These are phyloP conservation scores for Russula emetica DNA, from an alignment of 768 basidiomycete species.

Conservation along the genomic window DNA sequence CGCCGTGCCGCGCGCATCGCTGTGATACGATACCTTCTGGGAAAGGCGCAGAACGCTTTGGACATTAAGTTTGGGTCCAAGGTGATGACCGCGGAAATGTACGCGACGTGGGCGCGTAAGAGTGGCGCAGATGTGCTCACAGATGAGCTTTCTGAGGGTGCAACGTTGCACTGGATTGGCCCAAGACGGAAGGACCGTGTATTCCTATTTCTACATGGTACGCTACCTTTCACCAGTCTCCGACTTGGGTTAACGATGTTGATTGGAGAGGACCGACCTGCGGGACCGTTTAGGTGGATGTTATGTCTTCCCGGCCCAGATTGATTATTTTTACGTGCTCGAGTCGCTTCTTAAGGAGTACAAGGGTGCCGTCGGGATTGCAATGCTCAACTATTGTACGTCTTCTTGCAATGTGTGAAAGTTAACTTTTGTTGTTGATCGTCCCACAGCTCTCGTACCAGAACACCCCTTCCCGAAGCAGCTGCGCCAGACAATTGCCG, in stretches of 20 bases:
- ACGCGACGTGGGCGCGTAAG: background rate
- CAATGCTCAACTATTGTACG: constrained; percentile 14
- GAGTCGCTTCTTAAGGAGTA: constrained; percentile 6
- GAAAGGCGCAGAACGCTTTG: background rate
- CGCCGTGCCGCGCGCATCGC: background rate
- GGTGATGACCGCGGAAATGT: background rate
- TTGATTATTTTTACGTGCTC: background rate
- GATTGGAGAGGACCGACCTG: background rate
- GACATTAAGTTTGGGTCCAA: background rate
- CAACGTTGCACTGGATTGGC: constrained; percentile 18
- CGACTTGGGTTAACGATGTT: background rate
- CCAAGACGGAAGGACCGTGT: constrained; percentile 8
- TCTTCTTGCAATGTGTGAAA: background rate
- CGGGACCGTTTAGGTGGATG: constrained; percentile 9
- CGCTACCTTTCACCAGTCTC: background rate
- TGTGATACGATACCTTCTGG: background rate
- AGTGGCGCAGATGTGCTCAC: background rate
- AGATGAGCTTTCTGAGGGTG: constrained; percentile 8
- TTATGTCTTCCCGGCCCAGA: background rate
- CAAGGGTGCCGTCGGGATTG: constrained; percentile 9
- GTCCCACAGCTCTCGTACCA: background rate
- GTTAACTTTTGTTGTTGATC: background rate
- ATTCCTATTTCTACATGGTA: constrained; percentile 15
- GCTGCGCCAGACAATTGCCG: constrained; percentile 14
- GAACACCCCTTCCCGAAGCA: background rate